Conservation (phyloP, 225 moss, liverwort and hornwort species). For the Physcomitrium patens region DNA sequence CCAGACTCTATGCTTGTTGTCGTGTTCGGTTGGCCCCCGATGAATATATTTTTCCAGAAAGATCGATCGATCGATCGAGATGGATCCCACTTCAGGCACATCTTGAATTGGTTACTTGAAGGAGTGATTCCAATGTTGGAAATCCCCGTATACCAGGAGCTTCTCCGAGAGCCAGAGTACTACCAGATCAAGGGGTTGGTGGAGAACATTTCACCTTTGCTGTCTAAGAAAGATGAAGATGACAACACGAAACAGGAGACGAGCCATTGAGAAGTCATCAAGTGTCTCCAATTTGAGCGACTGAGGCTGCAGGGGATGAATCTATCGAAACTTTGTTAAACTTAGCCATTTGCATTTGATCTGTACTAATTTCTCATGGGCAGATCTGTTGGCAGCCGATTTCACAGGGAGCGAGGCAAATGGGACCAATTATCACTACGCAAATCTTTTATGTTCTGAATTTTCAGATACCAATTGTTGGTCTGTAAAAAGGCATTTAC, state of each 20-base stretch:
- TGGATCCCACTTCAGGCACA: conserved; percentile 92
- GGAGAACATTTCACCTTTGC: conserved; percentile 55
- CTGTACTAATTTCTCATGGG: conserved; percentile 80
- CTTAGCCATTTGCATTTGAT: conserved; percentile 78
- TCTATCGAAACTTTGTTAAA: conserved; percentile 87
- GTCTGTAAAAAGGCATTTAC: neutral
- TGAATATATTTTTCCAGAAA: conserved; percentile 85
- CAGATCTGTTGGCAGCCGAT: conserved; percentile 61
- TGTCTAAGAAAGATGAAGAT: conserved; percentile 77
- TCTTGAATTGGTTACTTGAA: conserved; percentile 96
- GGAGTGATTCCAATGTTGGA: conserved; percentile 82
- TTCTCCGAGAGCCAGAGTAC: conserved; percentile 91
- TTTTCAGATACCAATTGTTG: conserved; percentile 41
- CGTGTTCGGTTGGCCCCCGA: conserved; percentile 95
- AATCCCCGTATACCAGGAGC: conserved; percentile 76
- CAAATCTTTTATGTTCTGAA: conserved; percentile 56
- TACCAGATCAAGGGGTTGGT: conserved; percentile 86
- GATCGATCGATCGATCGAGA: conserved; percentile 94
- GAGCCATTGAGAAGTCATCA: conserved; percentile 88
- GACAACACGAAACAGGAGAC: conserved; percentile 92
- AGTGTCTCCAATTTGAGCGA: conserved; percentile 80
- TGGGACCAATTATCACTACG: conserved; percentile 88
- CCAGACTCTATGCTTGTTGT: conserved; percentile 95
- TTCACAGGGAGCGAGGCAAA: conserved; percentile 81
- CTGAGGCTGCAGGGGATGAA: conserved; percentile 89